Evolutionary conservation across 2,329 filamentous ascomycete genomes (phyloP).

Genomic region (Pseudogymnoascus sp.): DNA sequence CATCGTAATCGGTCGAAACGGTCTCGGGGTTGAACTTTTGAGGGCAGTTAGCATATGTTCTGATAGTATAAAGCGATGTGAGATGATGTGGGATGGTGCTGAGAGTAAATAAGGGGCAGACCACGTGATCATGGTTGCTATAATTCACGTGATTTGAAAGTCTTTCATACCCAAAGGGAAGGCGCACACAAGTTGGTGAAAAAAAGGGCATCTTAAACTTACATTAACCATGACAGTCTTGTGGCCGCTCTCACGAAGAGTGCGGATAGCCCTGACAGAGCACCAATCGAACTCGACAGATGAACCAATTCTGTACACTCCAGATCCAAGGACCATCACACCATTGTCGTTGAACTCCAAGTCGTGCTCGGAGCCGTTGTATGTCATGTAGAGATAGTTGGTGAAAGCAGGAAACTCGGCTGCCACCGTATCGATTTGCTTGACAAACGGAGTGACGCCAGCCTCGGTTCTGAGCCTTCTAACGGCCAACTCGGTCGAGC

Average conservation of each 20-base stretch:
- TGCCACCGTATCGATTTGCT: slow-evolving; percentile 97
- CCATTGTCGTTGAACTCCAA: slow-evolving; percentile 80
- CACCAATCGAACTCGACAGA: slow-evolving; percentile 99
- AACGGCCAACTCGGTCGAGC: slow-evolving; percentile 87
- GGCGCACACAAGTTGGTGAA: background rate
- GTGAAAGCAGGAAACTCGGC: slow-evolving; percentile 92
- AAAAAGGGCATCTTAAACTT: slow-evolving; percentile 16
- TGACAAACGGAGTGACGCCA: slow-evolving; percentile 81
- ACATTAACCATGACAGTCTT: slow-evolving; percentile 93
- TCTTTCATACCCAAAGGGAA: background rate
- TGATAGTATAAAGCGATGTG: slow-evolving; percentile 9
- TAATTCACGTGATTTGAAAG: background rate
- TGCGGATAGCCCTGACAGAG: slow-evolving; percentile 88
- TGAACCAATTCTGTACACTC: slow-evolving; percentile 93
- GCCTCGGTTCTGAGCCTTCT: slow-evolving; percentile 77
- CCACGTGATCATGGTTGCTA: background rate
- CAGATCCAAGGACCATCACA: slow-evolving; percentile 92
- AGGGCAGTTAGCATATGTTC: background rate
- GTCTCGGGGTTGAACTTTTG: slow-evolving; percentile 74
- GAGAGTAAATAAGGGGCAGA: background rate
- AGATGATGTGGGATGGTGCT: slow-evolving; percentile 12
- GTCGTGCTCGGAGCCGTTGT: slow-evolving; percentile 84
- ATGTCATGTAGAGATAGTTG: slow-evolving; percentile 94
- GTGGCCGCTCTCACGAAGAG: slow-evolving; percentile 71
- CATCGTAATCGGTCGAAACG: slow-evolving; percentile 84